phyloP scores from a whole-genome alignment of 331 rosid species.

The Telfairia occidentalis region DNA sequence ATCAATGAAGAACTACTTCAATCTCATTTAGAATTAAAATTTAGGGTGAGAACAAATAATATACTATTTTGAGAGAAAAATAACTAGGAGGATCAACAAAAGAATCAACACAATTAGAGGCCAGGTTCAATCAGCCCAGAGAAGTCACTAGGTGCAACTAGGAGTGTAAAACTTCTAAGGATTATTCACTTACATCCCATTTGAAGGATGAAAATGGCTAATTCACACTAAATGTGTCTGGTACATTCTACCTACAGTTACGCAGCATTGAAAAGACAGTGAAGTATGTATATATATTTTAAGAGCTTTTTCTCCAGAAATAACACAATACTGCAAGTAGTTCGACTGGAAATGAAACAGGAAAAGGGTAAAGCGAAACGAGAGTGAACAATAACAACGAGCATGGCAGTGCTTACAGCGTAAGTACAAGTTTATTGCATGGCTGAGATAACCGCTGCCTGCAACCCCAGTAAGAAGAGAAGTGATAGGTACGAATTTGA shows the following conservation, averaged over 20 bases:
- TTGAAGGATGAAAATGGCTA: background rate
- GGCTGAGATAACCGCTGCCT: constrained; percentile 95
- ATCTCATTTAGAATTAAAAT: background rate
- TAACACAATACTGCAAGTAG: background rate
- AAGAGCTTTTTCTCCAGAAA: constrained; percentile 1
- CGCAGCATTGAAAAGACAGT: background rate
- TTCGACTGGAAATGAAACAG: background rate
- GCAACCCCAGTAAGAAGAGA: constrained; percentile 86
- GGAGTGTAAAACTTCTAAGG: background rate
- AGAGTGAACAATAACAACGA: background rate
- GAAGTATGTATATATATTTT: background rate
- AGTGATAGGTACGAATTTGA: constrained; percentile 78
- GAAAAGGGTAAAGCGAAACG: background rate
- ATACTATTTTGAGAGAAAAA: background rate
- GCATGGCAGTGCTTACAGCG: constrained; percentile 53
- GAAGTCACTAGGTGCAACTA: background rate
- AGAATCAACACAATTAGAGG: background rate
- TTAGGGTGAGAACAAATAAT: background rate
- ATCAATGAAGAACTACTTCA: background rate
- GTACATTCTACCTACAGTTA: background rate
- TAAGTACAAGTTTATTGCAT: constrained; percentile 87
- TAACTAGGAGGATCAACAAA: background rate
- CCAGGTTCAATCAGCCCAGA: background rate
- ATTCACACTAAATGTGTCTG: background rate
- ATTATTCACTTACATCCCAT: background rate